Conservation (phyloP, 2,329 filamentous ascomycete genomes). For the Aspergillus aculeatus region DNA sequence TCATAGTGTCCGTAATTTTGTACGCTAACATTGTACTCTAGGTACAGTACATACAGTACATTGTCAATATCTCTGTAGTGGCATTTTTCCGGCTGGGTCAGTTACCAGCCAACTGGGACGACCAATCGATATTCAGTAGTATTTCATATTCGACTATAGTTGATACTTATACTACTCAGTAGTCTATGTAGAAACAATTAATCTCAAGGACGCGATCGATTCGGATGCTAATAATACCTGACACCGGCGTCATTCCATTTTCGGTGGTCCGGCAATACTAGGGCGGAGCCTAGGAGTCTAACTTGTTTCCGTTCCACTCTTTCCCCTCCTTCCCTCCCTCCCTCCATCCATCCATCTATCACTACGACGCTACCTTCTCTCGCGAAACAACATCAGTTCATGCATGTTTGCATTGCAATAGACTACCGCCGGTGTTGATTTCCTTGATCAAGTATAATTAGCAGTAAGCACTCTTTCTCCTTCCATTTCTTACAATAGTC, state of each 20-base stretch:
- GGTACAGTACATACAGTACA: no score
- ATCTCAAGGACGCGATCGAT: no score
- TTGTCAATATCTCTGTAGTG: no score
- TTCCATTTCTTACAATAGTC: neutral
- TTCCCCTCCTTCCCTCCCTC: neutral
- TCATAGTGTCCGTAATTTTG: no score
- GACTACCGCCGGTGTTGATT: neutral
- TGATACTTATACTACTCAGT: no score
- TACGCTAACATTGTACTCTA: no score
- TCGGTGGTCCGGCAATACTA: neutral
- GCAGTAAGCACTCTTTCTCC: neutral
- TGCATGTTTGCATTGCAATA: constrained; percentile 14
- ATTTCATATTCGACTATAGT: no score
- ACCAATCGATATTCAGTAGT: neutral
- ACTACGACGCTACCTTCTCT: constrained; percentile 3
- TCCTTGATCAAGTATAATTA: neutral
- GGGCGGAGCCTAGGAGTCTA: neutral
- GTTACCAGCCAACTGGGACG: neutral
- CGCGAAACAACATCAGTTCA: constrained; percentile 21
- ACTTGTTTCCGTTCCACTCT: neutral
- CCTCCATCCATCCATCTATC: neutral
- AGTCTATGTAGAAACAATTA: no score
- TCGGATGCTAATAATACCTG: neutral
- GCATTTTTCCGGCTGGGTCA: neutral
- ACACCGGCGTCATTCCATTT: neutral